These are phyloP conservation scores for Geotrichum aggregatum DNA, from an alignment of 1,139 yeast genomes.

Conservation along the genomic window DNA sequence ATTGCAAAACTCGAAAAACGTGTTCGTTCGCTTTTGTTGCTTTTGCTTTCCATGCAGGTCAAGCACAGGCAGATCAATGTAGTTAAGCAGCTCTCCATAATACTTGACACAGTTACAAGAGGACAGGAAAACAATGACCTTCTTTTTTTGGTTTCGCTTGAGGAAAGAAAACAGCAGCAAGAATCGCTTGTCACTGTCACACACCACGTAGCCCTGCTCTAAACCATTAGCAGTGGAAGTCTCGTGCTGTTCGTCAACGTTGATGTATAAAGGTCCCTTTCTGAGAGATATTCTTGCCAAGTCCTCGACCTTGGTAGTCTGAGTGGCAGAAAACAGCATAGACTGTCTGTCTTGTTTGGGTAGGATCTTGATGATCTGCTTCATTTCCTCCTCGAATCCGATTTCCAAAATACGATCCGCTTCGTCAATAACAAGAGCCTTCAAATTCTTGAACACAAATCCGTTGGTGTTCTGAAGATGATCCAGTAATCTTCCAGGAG, in stretches of 20 bases:
- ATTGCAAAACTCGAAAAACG: conserved; percentile 95
- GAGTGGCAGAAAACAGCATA: conserved; percentile 97
- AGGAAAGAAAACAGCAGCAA: conserved; percentile 84
- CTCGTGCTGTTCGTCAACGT: conserved; percentile 76
- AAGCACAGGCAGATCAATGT: conserved; percentile 91
- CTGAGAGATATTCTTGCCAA: conserved; percentile 92
- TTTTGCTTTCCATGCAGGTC: conserved; percentile 97
- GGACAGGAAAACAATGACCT: conserved; percentile 89
- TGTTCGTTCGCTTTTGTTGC: conserved; percentile 95
- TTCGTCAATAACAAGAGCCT: conserved; percentile 91
- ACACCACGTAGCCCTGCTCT: conserved; percentile 97
- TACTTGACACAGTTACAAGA: conserved; percentile 96
- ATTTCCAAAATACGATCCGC: conserved; percentile 95
- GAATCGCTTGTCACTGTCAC: conserved; percentile 94
- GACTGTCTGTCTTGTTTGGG: conserved; percentile 94
- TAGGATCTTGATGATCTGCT: conserved; percentile 85
- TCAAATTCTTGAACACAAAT: conserved; percentile 87
- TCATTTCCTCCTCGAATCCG: conserved; percentile 98
- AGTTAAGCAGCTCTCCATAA: conserved; percentile 88
- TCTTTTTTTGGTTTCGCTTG: conserved; percentile 79
- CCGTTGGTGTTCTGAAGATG: conserved; percentile 95
- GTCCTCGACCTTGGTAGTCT: conserved; percentile 97
- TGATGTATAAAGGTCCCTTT: conserved; percentile 92
- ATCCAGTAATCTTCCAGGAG: conserved; percentile 95
- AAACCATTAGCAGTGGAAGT: conserved; percentile 92